Conservation (phyloP, 345 rosid genomes). For the Acer saccharum region DNA sequence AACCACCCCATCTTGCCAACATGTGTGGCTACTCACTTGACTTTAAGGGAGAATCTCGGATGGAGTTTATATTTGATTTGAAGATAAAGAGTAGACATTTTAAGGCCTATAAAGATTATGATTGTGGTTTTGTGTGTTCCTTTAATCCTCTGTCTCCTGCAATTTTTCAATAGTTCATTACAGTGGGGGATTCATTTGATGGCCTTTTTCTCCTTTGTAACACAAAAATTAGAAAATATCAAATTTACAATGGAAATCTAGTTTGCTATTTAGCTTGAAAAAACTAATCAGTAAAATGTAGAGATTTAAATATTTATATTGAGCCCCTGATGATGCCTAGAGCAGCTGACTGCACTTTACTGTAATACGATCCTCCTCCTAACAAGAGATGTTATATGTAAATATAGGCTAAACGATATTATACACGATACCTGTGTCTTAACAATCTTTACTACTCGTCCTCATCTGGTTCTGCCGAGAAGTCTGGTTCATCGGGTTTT, state of each 20-base stretch:
- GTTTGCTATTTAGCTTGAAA: neutral
- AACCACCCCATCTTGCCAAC: neutral
- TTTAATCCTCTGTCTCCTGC: too few relatives aligned
- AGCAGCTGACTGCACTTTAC: neutral
- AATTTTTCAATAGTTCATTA: too few relatives aligned
- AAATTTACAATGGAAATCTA: neutral
- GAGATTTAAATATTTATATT: neutral
- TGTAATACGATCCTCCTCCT: neutral
- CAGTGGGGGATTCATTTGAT: too few relatives aligned
- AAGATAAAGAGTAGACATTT: neutral
- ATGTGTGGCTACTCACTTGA: neutral
- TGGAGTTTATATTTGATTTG: neutral
- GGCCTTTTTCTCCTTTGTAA: too few relatives aligned
- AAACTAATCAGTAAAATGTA: too few relatives aligned
- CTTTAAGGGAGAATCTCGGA: neutral
- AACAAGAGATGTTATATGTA: neutral
- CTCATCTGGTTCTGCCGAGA: slow-evolving; percentile 57
- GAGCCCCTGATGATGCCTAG: neutral
- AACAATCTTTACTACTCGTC: slow-evolving; percentile 29
- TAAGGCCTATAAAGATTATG: neutral
- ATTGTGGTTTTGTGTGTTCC: too few relatives aligned
- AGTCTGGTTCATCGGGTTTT: slow-evolving; percentile 89
- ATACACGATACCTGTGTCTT: neutral
- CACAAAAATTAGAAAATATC: too few relatives aligned
- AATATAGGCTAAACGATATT: neutral